Conservation (phyloP, 2,329 filamentous ascomycete genomes). For the Pestalotiopsis sp. region DNA sequence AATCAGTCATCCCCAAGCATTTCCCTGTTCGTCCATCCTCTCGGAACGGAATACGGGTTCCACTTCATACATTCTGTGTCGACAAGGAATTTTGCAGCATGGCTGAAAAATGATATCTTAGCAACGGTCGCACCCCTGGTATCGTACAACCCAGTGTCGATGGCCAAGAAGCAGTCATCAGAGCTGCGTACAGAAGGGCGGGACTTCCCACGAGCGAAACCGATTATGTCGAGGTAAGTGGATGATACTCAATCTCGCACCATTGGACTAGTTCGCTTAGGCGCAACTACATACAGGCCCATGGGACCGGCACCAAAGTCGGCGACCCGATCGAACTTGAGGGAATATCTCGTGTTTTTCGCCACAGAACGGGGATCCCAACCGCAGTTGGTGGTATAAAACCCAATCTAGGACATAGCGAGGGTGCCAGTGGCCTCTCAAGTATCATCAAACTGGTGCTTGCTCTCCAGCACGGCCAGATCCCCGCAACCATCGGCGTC, state of each 20-base stretch:
- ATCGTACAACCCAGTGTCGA: not conserved
- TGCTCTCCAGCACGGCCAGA: conserved; percentile 22
- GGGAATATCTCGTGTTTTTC: not conserved
- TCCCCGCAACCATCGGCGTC: not conserved
- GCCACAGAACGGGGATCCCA: not conserved
- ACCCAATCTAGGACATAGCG: conserved; percentile 25
- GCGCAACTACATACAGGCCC: not conserved
- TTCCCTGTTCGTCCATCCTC: too few relatives aligned
- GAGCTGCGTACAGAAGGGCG: not conserved
- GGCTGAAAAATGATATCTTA: not conserved
- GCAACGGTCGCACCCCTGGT: not conserved
- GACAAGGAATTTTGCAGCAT: too few relatives aligned
- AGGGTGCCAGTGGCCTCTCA: conserved; percentile 27
- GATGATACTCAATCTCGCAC: too few relatives aligned
- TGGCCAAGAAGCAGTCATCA: not conserved
- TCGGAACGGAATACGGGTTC: too few relatives aligned
- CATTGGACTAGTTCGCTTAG: not conserved
- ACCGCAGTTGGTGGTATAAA: conserved; percentile 24
- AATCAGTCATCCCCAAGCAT: too few relatives aligned
- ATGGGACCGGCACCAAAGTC: not conserved
- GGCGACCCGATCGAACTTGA: not conserved
- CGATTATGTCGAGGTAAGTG: not conserved
- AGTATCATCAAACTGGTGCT: conserved; percentile 26
- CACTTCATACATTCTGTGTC: too few relatives aligned
- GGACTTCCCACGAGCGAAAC: not conserved